Percentiles rank a stretch among this genome's conserved stretches.
phyloP scores from a whole-genome alignment of 495 filamentous ascomycete species.

The Talaromyces thailandensis region DNA sequence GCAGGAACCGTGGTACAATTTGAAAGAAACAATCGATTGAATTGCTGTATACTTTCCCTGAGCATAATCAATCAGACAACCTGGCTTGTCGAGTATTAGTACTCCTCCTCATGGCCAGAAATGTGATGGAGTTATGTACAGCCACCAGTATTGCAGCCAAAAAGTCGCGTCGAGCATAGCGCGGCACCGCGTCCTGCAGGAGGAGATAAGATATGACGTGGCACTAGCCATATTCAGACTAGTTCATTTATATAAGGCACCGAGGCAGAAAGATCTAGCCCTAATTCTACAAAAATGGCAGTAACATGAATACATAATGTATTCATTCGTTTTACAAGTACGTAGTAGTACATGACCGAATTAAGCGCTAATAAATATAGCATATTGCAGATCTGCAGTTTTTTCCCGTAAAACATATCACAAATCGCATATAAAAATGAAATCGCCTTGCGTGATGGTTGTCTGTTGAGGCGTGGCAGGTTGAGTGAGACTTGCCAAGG shows the following conservation, averaged over 20 bases:
- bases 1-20: neutral
- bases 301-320: neutral
- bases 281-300: neutral
- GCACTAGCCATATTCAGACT: neutral
- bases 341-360: neutral
- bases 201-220: neutral
- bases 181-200: neutral
- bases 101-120: neutral
- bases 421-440: neutral
- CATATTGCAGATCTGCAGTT: neutral
- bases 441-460: constrained; percentile 7
- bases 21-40: neutral
- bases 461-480: neutral
- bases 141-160: neutral
- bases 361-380: neutral
- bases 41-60: neutral
- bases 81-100: neutral
- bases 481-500: neutral
- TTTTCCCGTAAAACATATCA: neutral
- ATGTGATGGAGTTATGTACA: neutral
- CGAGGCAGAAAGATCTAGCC: neutral
- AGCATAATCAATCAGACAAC: neutral
- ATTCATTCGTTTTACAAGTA: neutral
- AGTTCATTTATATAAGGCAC: neutral
- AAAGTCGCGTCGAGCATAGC: neutral